Evolutionary conservation across 306 rosid genomes (phyloP).

Genomic region (Cucumis hystrix): DNA sequence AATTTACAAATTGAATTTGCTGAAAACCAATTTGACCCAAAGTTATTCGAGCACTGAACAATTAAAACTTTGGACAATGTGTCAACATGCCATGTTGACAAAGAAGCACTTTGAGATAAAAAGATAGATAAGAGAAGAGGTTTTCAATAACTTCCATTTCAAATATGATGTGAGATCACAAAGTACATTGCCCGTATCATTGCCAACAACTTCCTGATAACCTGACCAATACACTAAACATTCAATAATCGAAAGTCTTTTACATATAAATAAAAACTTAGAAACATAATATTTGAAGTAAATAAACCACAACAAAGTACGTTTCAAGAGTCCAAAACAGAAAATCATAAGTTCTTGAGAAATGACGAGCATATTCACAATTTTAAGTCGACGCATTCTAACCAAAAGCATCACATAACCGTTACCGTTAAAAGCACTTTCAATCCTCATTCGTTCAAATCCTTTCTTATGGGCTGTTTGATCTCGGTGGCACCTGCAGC

Average conservation of each 20-base stretch:
- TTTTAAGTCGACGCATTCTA: constrained; percentile 5
- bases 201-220: background rate
- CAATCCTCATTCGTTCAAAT: background rate
- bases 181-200: background rate
- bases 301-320: background rate
- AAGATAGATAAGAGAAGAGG: background rate
- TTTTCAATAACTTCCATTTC: background rate
- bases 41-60: too few species aligned
- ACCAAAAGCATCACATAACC: background rate
- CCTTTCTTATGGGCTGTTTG: background rate
- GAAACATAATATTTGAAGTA: background rate
- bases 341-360: background rate
- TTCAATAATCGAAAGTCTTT: background rate
- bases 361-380: constrained; percentile 1
- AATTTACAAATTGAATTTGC: too few species aligned
- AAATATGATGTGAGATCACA: background rate
- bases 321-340: background rate
- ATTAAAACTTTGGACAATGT: too few species aligned
- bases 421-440: background rate
- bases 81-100: too few species aligned
- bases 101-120: background rate
- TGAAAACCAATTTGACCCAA: too few species aligned
- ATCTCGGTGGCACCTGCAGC: background rate
- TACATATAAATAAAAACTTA: background rate
- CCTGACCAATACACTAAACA: background rate